Evolutionary conservation across 805 yeast species (phyloP).

Genomic region (Diddensiella santjacobensis): DNA sequence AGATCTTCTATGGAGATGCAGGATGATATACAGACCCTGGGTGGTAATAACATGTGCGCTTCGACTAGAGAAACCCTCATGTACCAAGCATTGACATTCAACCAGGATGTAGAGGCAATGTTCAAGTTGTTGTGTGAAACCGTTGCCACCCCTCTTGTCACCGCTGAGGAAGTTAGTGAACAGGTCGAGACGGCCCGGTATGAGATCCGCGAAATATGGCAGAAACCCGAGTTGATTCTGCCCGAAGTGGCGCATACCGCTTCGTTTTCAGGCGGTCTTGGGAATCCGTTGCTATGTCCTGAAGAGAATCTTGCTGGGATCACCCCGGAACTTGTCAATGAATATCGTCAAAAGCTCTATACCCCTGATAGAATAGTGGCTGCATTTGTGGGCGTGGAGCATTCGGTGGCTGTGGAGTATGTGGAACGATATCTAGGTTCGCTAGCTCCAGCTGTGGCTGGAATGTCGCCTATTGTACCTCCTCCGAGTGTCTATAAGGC

Average conservation of each 20-base stretch:
- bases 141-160: constrained; percentile 62
- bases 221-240: constrained; percentile 75
- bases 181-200: constrained; percentile 70
- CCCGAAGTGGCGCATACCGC: constrained; percentile 89
- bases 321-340: constrained; percentile 47
- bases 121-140: constrained; percentile 73
- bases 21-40: constrained; percentile 68
- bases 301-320: constrained; percentile 58
- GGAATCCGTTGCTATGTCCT: constrained; percentile 83
- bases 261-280: constrained; percentile 77
- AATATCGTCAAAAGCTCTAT: constrained; percentile 63
- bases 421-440: constrained; percentile 63
- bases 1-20: constrained; percentile 63
- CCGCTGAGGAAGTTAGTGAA: constrained; percentile 67
- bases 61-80: constrained; percentile 87
- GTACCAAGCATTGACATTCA: constrained; percentile 94
- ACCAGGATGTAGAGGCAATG: constrained; percentile 77
- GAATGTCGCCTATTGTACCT: constrained; percentile 21
- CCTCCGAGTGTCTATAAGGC: constrained; percentile 26
- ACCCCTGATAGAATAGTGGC: constrained; percentile 79
- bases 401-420: constrained; percentile 60
- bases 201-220: constrained; percentile 78
- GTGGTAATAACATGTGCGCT: constrained; percentile 93
- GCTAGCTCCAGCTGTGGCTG: constrained; percentile 39
- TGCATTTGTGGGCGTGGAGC: constrained; percentile 82